Evolutionary conservation across 352 stramenopile genomes (phyloP).

Genomic region (Globisporangium yorkense): DNA sequence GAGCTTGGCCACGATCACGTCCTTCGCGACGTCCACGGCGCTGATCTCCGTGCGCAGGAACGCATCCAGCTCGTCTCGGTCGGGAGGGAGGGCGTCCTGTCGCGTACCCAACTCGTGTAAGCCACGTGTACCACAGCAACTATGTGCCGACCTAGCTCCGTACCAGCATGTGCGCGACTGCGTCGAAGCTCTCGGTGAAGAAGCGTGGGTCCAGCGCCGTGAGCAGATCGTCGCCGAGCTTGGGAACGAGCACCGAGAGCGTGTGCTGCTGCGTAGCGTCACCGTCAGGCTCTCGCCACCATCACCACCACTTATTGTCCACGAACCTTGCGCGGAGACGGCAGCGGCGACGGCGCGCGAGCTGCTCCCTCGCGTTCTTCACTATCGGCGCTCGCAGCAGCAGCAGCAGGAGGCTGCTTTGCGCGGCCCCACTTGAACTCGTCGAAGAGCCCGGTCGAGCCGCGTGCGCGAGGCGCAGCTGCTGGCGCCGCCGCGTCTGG

Average conservation of each 20-base stretch:
- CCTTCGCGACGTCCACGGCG: conserved; percentile 73
- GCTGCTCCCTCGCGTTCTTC: conserved; percentile 2
- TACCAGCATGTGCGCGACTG: conserved; percentile 63
- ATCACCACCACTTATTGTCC: neutral
- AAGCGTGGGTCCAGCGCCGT: conserved; percentile 69
- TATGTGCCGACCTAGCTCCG: neutral
- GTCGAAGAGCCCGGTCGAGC: conserved; percentile 47
- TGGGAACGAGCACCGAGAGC: conserved; percentile 56
- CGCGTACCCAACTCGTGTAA: neutral
- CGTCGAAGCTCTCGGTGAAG: conserved; percentile 78
- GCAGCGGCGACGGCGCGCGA: conserved; percentile 18
- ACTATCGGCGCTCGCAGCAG: conserved; percentile 9
- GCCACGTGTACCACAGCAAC: neutral
- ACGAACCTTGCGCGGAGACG: conserved; percentile 30
- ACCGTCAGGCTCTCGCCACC: neutral
- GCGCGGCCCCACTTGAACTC: conserved; percentile 23
- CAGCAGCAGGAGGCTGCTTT: neutral
- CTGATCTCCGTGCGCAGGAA: conserved; percentile 83
- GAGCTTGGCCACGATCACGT: conserved; percentile 66
- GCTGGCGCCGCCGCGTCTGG: neutral
- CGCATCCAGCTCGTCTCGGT: conserved; percentile 37
- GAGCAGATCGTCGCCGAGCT: conserved; percentile 61
- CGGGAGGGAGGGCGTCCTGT: conserved; percentile 62
- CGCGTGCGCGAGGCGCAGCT: neutral
- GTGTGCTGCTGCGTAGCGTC: conserved; percentile 2